Conservation (phyloP, 805 yeast genomes). For the Cyberlindnera japonica region DNA sequence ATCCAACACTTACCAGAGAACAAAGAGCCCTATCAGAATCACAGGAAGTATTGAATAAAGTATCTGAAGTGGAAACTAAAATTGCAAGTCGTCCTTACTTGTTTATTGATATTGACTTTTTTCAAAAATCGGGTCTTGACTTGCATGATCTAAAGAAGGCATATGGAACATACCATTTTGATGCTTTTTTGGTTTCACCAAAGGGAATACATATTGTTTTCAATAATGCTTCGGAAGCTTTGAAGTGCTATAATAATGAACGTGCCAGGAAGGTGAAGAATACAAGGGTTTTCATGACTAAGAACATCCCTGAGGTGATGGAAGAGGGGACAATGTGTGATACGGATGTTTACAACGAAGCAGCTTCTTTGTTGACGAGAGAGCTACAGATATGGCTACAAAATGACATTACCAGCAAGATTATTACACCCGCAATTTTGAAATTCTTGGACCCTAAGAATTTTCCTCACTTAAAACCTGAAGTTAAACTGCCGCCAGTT, state of each 20-base stretch:
- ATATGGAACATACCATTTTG: neutral
- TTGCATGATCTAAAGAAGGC: neutral
- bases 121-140: conserved; percentile 44
- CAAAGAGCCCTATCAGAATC: no score
- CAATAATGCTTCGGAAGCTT: neutral
- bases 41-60: no score
- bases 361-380: neutral
- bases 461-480: conserved; percentile 46
- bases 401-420: conserved; percentile 70
- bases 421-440: conserved; percentile 66
- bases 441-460: conserved; percentile 55
- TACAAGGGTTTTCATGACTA: no score
- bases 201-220: neutral
- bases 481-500: conserved; percentile 20
- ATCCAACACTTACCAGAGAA: neutral
- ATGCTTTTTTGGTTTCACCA: neutral
- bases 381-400: conserved; percentile 21
- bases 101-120: no score
- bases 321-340: no score
- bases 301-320: no score
- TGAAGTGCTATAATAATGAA: no score
- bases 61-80: no score
- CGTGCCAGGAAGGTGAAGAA: no score
- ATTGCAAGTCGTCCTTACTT: no score
- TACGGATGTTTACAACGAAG: no score